Percentiles rank a stretch among this genome's conserved stretches.
Conservation (phyloP, 257 asterid genomes). For the Ilex aquifolium region DNA sequence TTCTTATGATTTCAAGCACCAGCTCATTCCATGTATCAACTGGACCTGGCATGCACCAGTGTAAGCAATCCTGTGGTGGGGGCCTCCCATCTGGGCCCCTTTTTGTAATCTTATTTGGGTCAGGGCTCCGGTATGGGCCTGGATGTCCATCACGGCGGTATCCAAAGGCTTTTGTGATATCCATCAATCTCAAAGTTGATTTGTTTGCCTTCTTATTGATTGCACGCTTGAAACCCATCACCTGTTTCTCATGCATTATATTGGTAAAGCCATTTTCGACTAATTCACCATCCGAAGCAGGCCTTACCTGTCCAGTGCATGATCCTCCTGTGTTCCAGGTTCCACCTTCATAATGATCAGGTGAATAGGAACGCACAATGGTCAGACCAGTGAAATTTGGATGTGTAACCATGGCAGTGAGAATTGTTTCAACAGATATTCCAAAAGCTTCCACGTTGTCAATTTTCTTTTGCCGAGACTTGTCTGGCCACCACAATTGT, state of each 20-base stretch:
- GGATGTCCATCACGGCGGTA: slow-evolving; percentile 97
- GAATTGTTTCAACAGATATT: slow-evolving; percentile 71
- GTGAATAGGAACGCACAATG: slow-evolving; percentile 74
- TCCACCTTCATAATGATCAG: slow-evolving; percentile 94
- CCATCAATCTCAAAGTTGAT: slow-evolving; percentile 67
- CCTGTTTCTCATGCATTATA: slow-evolving; percentile 82
- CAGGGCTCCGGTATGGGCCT: slow-evolving; percentile 79
- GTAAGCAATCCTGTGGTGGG: slow-evolving; percentile 98
- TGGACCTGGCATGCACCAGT: slow-evolving; percentile 99
- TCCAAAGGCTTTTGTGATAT: slow-evolving; percentile 59
- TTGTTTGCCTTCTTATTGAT: slow-evolving; percentile 53
- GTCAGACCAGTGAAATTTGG: slow-evolving; percentile 83
- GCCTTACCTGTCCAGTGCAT: slow-evolving; percentile 75
- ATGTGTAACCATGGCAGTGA: slow-evolving; percentile 66
- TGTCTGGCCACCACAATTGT: slow-evolving; percentile 88
- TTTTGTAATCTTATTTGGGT: slow-evolving; percentile 81
- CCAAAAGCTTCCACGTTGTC: slow-evolving; percentile 75
- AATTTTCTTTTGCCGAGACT: slow-evolving; percentile 42
- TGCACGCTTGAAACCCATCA: slow-evolving; percentile 50
- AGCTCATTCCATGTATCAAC: slow-evolving; percentile 97
- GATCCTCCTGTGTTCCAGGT: slow-evolving; percentile 96
- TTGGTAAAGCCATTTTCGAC: slow-evolving; percentile 69
- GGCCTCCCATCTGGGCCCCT: slow-evolving; percentile 88
- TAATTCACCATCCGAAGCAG: slow-evolving; percentile 46
- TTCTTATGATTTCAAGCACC: slow-evolving; percentile 56